These are phyloP conservation scores for Rutstroemia sp. DNA, from an alignment of 2,329 filamentous ascomycete genomes.

Conservation along the genomic window DNA sequence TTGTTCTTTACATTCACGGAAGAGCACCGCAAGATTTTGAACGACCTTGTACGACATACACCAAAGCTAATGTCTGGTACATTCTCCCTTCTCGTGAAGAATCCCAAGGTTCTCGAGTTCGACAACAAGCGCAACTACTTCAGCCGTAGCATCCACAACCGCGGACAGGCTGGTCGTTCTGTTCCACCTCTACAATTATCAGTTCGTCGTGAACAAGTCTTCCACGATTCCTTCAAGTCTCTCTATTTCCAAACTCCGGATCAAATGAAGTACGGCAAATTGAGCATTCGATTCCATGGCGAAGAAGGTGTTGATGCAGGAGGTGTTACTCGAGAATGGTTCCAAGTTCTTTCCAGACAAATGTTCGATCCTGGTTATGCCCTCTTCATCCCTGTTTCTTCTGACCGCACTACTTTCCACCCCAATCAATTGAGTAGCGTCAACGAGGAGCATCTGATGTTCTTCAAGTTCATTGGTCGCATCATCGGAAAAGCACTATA, in stretches of 20 bases:
- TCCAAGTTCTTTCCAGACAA: constrained; percentile 91
- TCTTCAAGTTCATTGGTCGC: constrained; percentile 98
- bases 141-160: constrained; percentile 80
- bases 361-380: constrained; percentile 99
- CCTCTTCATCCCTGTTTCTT: constrained; percentile 91
- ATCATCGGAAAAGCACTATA: constrained; percentile 98
- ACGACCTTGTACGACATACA: constrained; percentile 93
- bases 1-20: constrained; percentile 98
- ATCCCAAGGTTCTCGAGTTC: constrained; percentile 97
- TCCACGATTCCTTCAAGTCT: constrained; percentile 97
- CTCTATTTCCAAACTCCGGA: constrained; percentile 94
- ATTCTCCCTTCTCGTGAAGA: constrained; percentile 92
- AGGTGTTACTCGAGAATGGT: constrained; percentile 97
- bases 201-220: constrained; percentile 89
- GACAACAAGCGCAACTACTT: constrained; percentile 99
- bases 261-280: constrained; percentile 98
- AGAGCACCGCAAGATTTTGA: constrained; percentile 93
- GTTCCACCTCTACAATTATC: constrained; percentile 72
- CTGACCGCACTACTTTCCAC: constrained; percentile 97
- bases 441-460: constrained; percentile 92
- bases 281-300: constrained; percentile 94
- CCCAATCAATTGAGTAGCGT: constrained; percentile 89
- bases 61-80: constrained; percentile 98
- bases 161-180: constrained; percentile 60
- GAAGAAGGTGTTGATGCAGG: constrained; percentile 98